phyloP scores from a whole-genome alignment of 768 basidiomycete species.

The Boletus reticuloceps region DNA sequence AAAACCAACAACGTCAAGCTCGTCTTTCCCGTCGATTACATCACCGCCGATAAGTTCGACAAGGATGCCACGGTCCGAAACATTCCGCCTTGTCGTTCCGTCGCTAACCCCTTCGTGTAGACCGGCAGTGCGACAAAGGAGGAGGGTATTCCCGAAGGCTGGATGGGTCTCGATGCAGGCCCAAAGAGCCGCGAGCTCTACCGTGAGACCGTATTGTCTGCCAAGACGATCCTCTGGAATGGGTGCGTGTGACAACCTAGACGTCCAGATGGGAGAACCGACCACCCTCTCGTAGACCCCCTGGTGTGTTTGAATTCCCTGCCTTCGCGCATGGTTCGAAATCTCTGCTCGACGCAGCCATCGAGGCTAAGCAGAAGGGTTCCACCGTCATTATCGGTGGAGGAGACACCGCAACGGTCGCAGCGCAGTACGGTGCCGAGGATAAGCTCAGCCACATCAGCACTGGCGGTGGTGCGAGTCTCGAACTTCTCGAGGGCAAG shows the following conservation, averaged over 20 bases:
- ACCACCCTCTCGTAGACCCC: conserved; percentile 57
- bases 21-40: conserved; percentile 92
- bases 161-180: conserved; percentile 95
- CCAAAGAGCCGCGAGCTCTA: conserved; percentile 80
- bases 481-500: conserved; percentile 98
- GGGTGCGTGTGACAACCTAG: conserved; percentile 49
- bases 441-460: conserved; percentile 93
- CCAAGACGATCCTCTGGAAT: conserved; percentile 98
- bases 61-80: conserved; percentile 76
- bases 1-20: conserved; percentile 89
- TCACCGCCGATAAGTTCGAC: conserved; percentile 94
- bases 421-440: conserved; percentile 81
- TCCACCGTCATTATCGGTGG: conserved; percentile 94
- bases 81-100: neutral
- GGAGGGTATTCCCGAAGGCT: conserved; percentile 87
- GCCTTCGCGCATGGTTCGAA: conserved; percentile 86
- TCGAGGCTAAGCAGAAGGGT: conserved; percentile 84
- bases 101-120: conserved; percentile 36
- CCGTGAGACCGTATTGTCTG: conserved; percentile 72
- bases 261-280: neutral
- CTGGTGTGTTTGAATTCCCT: conserved; percentile 97
- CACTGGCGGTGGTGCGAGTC: conserved; percentile 90
- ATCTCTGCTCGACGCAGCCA: conserved; percentile 76
- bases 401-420: conserved; percentile 95
- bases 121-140: conserved; percentile 72